Evolutionary conservation across 129 eudicot genomes (phyloP), one percentile per base, ranked within the genome.

Genomic region (Ambrosia artemisiifolia): DNA sequence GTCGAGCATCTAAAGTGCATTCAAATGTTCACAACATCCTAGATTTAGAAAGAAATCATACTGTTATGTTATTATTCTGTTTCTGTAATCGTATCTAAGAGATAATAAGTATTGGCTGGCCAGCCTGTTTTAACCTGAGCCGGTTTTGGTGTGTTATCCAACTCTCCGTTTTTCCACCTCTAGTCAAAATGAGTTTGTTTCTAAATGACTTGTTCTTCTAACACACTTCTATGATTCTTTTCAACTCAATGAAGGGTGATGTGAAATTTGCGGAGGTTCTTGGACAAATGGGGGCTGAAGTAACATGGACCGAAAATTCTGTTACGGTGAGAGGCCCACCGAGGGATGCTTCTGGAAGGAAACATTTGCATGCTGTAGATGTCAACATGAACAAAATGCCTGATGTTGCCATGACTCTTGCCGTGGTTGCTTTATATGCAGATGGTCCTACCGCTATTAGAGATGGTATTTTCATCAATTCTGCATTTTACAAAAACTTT

Each of bases 341-440:
- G 1, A 84, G 91, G n/a, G 73, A 81, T 77, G 18, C 93, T 66
- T 84, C 82, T 43, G 93, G 96, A 75, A 86, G 81, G 79, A 88
- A 84, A 80, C 96, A 86, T 70, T 76, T 94, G 78, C 83, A 79
- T 59, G 89, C 93, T n/a, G 81, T 94, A 69, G 99, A 90, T 85
- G 91, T 94, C 38, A 94, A 94, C 96, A 94, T 94, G 99, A 94
- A 94, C 85, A 94, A 94, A 84, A 94, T 94, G 99, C 99, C 99
- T 33, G 99, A 94, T 73, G 99, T 94, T 63, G 97, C 99, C 73
- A 94, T 94, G 99, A 94, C 99, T 50, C 99, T 94, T 79, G 99
- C 97, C 40, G 99, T 94, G 0, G 97, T 90, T 42, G 99, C 99
- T 46, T 89, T 94, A 18, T 94, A 78, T 83, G 96, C 94, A 11